Percentiles rank a stretch among this genome's conserved stretches.
Conservation (phyloP, 345 rosid species). For the Hibiscus mutabilis region DNA sequence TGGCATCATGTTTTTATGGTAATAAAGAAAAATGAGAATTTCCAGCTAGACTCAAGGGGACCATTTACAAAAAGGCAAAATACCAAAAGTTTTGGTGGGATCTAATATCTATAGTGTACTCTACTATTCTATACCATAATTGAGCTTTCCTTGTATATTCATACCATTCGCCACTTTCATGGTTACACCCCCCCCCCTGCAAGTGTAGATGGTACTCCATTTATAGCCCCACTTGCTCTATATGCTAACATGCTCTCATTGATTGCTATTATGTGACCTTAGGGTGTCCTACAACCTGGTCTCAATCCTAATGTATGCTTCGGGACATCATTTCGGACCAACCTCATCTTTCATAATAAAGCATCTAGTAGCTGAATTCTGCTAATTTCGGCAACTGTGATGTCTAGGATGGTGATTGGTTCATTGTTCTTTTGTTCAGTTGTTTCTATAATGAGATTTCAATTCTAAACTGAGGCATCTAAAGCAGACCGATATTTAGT, state of each 20-base stretch:
- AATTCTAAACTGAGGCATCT: not conserved
- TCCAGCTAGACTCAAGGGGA: conserved; percentile 41
- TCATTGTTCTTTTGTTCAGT: too few relatives aligned
- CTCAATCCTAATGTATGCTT: conserved; percentile 6
- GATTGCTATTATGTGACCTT: conserved; percentile 11
- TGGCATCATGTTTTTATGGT: not conserved
- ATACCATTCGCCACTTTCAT: conserved; percentile 18
- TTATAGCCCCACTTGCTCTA: conserved; percentile 22
- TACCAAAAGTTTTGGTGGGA: conserved; percentile 26
- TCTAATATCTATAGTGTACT: conserved; percentile 18
- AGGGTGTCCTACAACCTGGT: conserved; percentile 11
- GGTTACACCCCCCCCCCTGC: conserved; percentile 15
- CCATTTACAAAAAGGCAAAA: conserved; percentile 34
- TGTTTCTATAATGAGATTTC: not conserved
- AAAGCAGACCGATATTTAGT: not conserved
- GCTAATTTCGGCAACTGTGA: not conserved
- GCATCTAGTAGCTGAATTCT: not conserved
- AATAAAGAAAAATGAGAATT: conserved; percentile 11
- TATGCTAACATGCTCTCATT: conserved; percentile 15
- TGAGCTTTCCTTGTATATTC: conserved; percentile 20
- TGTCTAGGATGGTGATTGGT: not conserved
- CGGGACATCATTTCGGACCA: conserved; percentile 13
- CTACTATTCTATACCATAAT: conserved; percentile 36
- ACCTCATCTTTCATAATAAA: conserved; percentile 5
- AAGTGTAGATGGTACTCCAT: conserved; percentile 18